phyloP scores from a whole-genome alignment of 129 eudicot species.

The Kitagawia praeruptora region DNA sequence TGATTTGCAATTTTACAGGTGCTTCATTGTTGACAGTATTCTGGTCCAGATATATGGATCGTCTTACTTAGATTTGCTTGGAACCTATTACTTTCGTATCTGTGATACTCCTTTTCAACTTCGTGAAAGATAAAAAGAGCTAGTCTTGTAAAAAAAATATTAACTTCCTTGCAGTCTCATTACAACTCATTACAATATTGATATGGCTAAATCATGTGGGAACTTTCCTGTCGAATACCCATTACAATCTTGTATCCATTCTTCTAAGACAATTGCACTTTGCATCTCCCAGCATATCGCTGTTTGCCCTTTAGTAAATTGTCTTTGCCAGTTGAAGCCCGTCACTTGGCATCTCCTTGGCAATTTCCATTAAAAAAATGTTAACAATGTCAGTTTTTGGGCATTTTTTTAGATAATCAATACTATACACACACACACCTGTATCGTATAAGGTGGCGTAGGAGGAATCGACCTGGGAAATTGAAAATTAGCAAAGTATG shows the following conservation, averaged over 20 bases:
- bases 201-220: neutral
- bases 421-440: neutral
- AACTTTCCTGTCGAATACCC: neutral
- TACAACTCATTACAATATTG: neutral
- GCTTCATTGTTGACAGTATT: neutral
- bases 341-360: neutral
- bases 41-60: neutral
- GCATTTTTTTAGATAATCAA: neutral
- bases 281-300: neutral
- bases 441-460: neutral
- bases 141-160: neutral
- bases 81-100: neutral
- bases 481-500: neutral
- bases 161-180: neutral
- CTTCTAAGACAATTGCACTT: neutral
- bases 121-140: neutral
- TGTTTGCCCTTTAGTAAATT: neutral
- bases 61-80: neutral
- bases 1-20: neutral
- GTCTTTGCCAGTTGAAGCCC: too few species aligned
- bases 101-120: neutral
- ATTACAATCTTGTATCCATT: neutral
- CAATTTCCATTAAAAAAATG: neutral
- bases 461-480: neutral
- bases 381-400: neutral